phyloP scores from a whole-genome alignment of 768 basidiomycete species.

The Pisolithus microcarpus region DNA sequence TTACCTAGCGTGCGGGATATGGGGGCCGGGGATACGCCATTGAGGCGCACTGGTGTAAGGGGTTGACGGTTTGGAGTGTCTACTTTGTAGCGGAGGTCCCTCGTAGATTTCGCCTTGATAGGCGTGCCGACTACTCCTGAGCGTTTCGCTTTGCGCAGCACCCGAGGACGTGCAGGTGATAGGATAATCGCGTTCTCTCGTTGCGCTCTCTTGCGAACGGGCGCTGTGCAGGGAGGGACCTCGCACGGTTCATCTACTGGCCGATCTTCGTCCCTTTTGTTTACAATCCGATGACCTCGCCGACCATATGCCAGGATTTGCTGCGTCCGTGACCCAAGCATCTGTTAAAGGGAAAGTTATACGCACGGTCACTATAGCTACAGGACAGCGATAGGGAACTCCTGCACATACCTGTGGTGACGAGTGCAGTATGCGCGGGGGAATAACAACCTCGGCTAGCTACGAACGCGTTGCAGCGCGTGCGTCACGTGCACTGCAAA shows the following conservation, averaged over 20 bases:
- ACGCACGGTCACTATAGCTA: background rate
- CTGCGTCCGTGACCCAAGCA: constrained; percentile 59
- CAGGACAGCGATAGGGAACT: too few relatives aligned
- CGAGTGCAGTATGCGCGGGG: too few relatives aligned
- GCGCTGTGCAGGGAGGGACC: constrained; percentile 31
- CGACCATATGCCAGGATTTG: constrained; percentile 61
- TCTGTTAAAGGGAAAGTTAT: constrained; percentile 16
- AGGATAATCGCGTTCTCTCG: constrained; percentile 19
- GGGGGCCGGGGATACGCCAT: constrained; percentile 34
- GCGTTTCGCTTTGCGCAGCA: constrained; percentile 9
- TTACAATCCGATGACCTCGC: constrained; percentile 54
- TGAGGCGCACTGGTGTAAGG: constrained; percentile 32
- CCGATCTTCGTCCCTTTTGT: constrained; percentile 23
- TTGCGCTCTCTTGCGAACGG: constrained; percentile 8
- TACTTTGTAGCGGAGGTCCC: constrained; percentile 12
- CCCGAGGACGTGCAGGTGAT: constrained; percentile 15
- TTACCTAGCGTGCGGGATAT: constrained; percentile 13
- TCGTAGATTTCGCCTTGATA: constrained; percentile 11
- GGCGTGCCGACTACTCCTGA: constrained; percentile 23
- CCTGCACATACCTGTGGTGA: too few relatives aligned
- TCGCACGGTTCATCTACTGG: constrained; percentile 28
- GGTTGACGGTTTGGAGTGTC: constrained; percentile 30
- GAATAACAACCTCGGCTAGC: too few relatives aligned
- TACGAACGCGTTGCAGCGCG: background rate
- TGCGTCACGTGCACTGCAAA: constrained; percentile 17